phyloP scores from a whole-genome alignment of 2,329 filamentous ascomycete genomes.

The Colletotrichum lindemuthianum region DNA sequence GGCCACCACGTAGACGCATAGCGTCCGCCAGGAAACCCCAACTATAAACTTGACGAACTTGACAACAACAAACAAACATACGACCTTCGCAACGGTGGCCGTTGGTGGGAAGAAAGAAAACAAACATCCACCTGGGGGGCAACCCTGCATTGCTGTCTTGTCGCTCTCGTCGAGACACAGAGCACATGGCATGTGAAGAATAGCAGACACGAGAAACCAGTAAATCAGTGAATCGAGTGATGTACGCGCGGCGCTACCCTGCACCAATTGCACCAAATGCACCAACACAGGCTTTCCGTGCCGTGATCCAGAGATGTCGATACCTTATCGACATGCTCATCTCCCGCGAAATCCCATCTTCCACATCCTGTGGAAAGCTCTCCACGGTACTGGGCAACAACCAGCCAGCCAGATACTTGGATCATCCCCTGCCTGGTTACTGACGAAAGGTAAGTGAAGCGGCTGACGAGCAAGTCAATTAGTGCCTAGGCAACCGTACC shows the following conservation, averaged over 20 bases:
- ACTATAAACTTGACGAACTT: not conserved
- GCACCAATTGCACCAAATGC: no score
- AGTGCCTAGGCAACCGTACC: not conserved
- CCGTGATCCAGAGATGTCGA: slow-evolving; percentile 7
- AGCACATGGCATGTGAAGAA: no score
- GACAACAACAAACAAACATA: no score
- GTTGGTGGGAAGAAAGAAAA: no score
- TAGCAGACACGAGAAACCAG: no score
- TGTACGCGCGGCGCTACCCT: no score
- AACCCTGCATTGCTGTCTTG: no score
- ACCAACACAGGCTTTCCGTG: not conserved
- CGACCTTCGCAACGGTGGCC: no score
- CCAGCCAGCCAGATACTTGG: not conserved
- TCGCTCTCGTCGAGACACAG: no score
- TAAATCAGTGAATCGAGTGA: no score
- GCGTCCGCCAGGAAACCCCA: not conserved
- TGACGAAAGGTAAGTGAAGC: not conserved
- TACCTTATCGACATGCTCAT: slow-evolving; percentile 2
- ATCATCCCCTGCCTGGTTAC: not conserved
- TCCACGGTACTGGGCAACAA: not conserved
- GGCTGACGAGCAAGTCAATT: not conserved
- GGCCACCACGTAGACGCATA: no score
- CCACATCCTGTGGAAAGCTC: not conserved
- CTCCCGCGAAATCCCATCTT: not conserved
- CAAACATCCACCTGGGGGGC: no score